Base-by-base conservation (phyloP, 805 yeast species). In the Wickerhamiella nectarea region DNA sequence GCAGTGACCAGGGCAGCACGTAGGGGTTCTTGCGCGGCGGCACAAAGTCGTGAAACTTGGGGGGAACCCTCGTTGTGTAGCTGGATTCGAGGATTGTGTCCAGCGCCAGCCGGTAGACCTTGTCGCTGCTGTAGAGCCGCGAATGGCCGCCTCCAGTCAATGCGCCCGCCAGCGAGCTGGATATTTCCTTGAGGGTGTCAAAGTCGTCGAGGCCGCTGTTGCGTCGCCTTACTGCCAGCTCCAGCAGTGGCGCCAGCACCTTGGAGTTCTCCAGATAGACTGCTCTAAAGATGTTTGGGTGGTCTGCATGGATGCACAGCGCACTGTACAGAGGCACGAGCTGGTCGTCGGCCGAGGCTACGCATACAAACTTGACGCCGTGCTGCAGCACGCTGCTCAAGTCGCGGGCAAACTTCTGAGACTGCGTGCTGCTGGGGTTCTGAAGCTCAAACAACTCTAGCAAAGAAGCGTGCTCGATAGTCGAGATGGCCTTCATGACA, bases 131-230 rank as follows among this genome's bases (percentile, higher is more conserved):
- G 60, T 89, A 89, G 21, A 91, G 76, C 49, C 73, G 79, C 0
- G 96, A 86, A 59, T 89, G 98, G 0, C 98, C 98, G 6, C 91
- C 87, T 2, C 96, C 95, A 0, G 95, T 89, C 43, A 91, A 65
- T 1, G 95, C 81, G 0, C 98, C 98, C 0, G 93, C 91, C 49
- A 81, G 61, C 0, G 83, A 70, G 34, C 69, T 71, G 44, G 95
- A 83, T 35, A 89, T 70, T 57, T 91, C 96, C 49, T 78, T 78
- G 17, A 89, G 67, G 11, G 91, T 80, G 18, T 86, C 91, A 57
- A 84, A 89, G 56, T 89, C 98, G 39, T 79, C 74, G 41, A 67
- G 71, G 0, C 97, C 97, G 38, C 76, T 52, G 57, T 89, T 85
- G 44, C 80, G 74, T 36, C 87, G 61, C 43, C 74, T 75, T 45